Evolutionary conservation across 495 filamentous ascomycete species (phyloP).

Genomic region (Haplographium delicatum): DNA sequence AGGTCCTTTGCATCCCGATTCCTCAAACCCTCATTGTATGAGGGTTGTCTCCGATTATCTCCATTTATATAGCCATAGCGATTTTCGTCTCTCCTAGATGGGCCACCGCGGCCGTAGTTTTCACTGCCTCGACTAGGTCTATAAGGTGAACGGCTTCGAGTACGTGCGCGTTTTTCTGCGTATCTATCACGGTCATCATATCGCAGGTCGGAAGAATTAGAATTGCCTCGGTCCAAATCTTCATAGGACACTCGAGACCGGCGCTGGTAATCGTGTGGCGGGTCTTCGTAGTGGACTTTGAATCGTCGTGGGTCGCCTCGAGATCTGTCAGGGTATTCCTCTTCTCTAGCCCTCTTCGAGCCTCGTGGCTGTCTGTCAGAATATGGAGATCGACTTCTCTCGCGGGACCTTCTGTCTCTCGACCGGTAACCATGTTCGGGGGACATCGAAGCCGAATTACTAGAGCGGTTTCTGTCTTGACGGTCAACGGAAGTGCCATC

Average conservation of each 20-base stretch:
- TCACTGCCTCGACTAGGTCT: slow-evolving; percentile 38
- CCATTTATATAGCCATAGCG: slow-evolving; percentile 28
- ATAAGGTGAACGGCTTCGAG: slow-evolving; percentile 63
- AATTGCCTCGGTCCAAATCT: slow-evolving; percentile 59
- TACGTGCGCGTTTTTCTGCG: slow-evolving; percentile 58
- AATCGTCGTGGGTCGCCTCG: slow-evolving; percentile 48
- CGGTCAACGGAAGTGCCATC: slow-evolving; percentile 63
- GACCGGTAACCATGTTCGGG: slow-evolving; percentile 66
- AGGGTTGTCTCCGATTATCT: slow-evolving; percentile 23
- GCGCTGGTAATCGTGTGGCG: slow-evolving; percentile 37
- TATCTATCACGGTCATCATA: slow-evolving; percentile 48
- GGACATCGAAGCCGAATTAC: slow-evolving; percentile 63
- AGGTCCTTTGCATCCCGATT: slow-evolving; percentile 44
- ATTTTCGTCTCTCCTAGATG: slow-evolving; percentile 25
- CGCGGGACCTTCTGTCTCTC: slow-evolving; percentile 42
- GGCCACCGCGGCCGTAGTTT: slow-evolving; percentile 34
- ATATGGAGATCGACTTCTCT: slow-evolving; percentile 38
- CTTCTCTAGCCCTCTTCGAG: slow-evolving; percentile 64
- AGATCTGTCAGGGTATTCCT: slow-evolving; percentile 52
- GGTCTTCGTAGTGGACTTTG: slow-evolving; percentile 56
- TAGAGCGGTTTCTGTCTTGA: slow-evolving; percentile 62
- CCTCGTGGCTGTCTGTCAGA: slow-evolving; percentile 44
- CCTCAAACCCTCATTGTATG: slow-evolving; percentile 23
- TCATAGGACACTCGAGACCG: slow-evolving; percentile 49
- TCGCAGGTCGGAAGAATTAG: slow-evolving; percentile 38